Percentiles rank a stretch among this genome's conserved stretches.
These are phyloP conservation scores for Cucurbita pepo DNA, from an alignment of 306 rosid genomes.

Conservation along the genomic window DNA sequence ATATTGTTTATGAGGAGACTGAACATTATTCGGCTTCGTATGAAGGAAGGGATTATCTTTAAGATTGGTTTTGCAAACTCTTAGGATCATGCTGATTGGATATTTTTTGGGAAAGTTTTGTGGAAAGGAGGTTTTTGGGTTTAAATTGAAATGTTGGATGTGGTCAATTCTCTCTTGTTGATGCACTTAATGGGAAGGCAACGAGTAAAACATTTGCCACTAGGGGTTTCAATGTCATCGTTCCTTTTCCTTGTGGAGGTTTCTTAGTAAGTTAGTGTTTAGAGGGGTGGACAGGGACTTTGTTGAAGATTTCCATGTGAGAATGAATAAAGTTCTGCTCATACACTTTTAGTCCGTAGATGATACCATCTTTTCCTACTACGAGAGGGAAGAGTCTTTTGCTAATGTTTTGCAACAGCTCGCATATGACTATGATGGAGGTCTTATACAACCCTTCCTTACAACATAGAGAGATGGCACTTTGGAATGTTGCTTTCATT, in stretches of 20 bases:
- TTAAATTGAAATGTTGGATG: neutral
- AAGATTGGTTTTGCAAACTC: neutral
- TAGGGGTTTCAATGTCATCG: neutral
- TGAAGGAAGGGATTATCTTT: neutral
- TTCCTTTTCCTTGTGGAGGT: neutral
- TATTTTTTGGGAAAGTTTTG: neutral
- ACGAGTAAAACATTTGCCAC: neutral
- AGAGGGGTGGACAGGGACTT: too few relatives aligned
- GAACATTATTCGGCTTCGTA: neutral
- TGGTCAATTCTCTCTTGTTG: neutral
- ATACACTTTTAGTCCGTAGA: too few relatives aligned
- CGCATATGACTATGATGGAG: too few relatives aligned
- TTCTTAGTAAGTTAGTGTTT: neutral
- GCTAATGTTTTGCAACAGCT: too few relatives aligned
- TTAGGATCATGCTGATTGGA: neutral
- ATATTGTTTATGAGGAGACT: neutral
- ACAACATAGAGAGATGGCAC: too few relatives aligned
- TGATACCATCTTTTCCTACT: too few relatives aligned
- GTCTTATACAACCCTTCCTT: too few relatives aligned
- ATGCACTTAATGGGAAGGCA: too few relatives aligned
- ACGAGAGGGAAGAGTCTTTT: too few relatives aligned
- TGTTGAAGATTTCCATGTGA: too few relatives aligned
- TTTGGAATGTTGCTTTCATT: too few relatives aligned
- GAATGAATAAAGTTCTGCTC: too few relatives aligned
- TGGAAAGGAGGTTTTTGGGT: neutral